phyloP scores from a whole-genome alignment of 371 early-diverging fungal species.

The Mucor mucedo region DNA sequence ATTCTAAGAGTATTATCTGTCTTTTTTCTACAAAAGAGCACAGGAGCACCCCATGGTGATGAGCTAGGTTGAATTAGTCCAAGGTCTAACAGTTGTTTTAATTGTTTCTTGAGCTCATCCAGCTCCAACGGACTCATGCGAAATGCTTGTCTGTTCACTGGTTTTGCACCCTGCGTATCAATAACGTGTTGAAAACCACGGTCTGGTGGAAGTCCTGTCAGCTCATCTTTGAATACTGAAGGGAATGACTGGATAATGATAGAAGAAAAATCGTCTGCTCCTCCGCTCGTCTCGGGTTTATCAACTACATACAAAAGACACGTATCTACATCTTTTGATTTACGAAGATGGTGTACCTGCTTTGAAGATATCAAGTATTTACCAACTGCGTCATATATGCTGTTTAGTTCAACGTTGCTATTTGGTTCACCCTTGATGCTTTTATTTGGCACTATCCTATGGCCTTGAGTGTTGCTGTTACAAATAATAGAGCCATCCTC shows the following conservation, averaged over 20 bases:
- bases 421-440: too few species aligned
- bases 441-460: background rate
- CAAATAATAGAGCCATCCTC: background rate
- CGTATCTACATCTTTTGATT: too few species aligned
- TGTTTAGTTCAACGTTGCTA: too few species aligned
- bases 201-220: constrained; percentile 11
- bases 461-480: constrained; percentile 2
- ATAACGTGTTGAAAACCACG: constrained; percentile 29
- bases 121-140: constrained; percentile 27
- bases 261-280: background rate
- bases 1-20: constrained; percentile 48
- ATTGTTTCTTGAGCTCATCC: background rate
- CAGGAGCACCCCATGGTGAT: constrained; percentile 39
- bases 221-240: constrained; percentile 8
- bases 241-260: constrained; percentile 4
- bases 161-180: constrained; percentile 23
- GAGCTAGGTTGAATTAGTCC: constrained; percentile 26
- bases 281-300: background rate
- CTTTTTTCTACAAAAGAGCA: constrained; percentile 52
- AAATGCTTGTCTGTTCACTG: constrained; percentile 18
- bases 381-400: too few species aligned
- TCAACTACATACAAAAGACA: too few species aligned
- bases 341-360: too few species aligned
- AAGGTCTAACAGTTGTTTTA: constrained; percentile 10
- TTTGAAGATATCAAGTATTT: too few species aligned